Percentiles rank a stretch among this genome's conserved stretches.
These are phyloP conservation scores for Jacaranda copaia DNA, from an alignment of 257 asterid species.

Conservation along the genomic window DNA sequence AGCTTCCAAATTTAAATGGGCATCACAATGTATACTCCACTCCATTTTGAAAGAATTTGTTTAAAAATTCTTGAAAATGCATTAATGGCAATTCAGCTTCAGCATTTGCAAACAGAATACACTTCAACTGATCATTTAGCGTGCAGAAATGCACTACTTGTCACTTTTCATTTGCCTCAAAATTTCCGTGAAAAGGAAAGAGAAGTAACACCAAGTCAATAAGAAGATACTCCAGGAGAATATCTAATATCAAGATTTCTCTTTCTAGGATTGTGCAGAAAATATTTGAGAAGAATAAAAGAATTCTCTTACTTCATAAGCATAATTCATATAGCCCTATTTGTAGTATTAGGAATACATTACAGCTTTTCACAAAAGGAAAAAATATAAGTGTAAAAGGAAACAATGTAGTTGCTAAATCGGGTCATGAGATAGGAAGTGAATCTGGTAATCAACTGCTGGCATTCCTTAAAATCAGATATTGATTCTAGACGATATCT, in stretches of 20 bases:
- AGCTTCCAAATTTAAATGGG: constrained; percentile 3
- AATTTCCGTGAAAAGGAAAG: neutral
- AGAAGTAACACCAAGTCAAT: neutral
- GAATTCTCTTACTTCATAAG: no score
- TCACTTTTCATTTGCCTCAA: neutral
- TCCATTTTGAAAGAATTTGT: neutral
- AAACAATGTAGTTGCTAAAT: no score
- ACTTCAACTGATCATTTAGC: neutral
- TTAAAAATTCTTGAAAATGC: neutral
- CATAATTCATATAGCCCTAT: no score
- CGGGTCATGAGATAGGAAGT: no score
- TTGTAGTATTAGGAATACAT: no score
- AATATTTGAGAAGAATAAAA: no score
- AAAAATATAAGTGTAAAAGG: no score
- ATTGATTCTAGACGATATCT: no score
- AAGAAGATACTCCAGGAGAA: neutral
- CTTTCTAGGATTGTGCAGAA: neutral
- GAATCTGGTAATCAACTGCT: no score
- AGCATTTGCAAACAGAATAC: constrained; percentile 4
- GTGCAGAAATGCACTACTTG: neutral
- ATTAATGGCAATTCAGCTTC: constrained; percentile 3
- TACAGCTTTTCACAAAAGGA: no score
- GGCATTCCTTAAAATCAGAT: no score
- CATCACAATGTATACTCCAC: neutral
- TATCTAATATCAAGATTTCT: neutral